Evolutionary conservation across 352 stramenopile genomes (phyloP).

Genomic region (Pilasporangium apinafurcum): DNA sequence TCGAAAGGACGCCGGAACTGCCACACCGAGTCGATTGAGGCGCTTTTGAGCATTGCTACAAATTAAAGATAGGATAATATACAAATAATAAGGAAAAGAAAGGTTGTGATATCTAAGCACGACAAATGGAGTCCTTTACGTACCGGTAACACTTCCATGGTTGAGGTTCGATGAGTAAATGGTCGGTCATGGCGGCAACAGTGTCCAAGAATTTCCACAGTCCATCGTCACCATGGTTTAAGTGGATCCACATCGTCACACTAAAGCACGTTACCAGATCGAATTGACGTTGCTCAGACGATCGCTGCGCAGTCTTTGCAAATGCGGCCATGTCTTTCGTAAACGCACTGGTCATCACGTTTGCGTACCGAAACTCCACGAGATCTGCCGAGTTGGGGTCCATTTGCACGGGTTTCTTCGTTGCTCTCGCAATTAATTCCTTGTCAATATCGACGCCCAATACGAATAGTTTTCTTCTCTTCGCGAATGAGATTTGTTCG

Average conservation of each 20-base stretch:
- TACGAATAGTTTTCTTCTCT: constrained; percentile 37
- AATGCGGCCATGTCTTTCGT: constrained; percentile 32
- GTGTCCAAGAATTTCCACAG: constrained; percentile 66
- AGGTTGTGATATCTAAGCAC: neutral
- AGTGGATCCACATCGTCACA: constrained; percentile 86
- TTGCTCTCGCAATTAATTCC: constrained; percentile 51
- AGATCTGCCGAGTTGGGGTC: constrained; percentile 18
- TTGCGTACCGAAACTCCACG: constrained; percentile 45
- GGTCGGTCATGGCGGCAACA: constrained; percentile 49
- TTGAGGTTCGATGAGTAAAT: constrained; percentile 77
- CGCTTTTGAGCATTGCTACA: constrained; percentile 63
- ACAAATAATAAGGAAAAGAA: constrained; percentile 1
- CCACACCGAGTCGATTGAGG: constrained; percentile 39
- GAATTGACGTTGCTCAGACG: constrained; percentile 34
- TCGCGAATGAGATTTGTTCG: constrained; percentile 7
- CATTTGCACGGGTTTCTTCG: constrained; percentile 25
- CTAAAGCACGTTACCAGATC: constrained; percentile 78
- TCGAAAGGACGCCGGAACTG: constrained; percentile 49
- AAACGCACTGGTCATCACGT: constrained; percentile 52
- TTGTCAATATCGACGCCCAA: constrained; percentile 73
- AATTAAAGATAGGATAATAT: neutral
- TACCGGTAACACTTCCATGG: constrained; percentile 85
- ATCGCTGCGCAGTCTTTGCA: constrained; percentile 29
- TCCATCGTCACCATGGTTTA: constrained; percentile 81
- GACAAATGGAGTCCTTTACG: constrained; percentile 3